phyloP scores from a whole-genome alignment of 202 grass and related monocot genomes.

The Panicum virgatum region DNA sequence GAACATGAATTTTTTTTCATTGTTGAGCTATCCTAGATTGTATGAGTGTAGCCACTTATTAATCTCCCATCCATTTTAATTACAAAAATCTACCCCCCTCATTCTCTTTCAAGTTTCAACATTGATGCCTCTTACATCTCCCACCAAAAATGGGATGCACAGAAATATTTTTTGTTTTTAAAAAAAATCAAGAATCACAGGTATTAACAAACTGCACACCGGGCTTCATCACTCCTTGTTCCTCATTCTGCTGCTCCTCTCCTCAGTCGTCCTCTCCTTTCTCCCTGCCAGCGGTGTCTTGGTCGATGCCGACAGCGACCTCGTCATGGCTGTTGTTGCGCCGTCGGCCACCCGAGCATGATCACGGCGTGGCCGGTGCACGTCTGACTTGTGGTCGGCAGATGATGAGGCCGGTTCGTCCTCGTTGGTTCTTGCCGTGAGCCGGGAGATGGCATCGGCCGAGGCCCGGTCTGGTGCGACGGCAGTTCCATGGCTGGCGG shows the following conservation, averaged over 20 bases:
- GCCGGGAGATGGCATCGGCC: slow-evolving; percentile 14
- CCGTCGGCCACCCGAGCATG: not conserved
- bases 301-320: slow-evolving; percentile 45
- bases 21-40: slow-evolving; percentile 23
- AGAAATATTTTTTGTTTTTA: not conserved
- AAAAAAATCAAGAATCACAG: slow-evolving; percentile 38
- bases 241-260: slow-evolving; percentile 54
- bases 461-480: slow-evolving; percentile 14
- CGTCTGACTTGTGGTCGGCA: slow-evolving; percentile 19
- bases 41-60: slow-evolving; percentile 38
- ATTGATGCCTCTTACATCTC: slow-evolving; percentile 40
- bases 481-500: slow-evolving; percentile 20
- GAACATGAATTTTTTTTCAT: not conserved
- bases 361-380: slow-evolving; percentile 28
- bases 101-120: not conserved
- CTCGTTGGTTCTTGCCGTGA: slow-evolving; percentile 14
- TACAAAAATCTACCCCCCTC: slow-evolving; percentile 46
- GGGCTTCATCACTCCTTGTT: slow-evolving; percentile 41
- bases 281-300: slow-evolving; percentile 24
- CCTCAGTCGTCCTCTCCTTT: slow-evolving; percentile 36
- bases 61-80: slow-evolving; percentile 44
- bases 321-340: slow-evolving; percentile 34
- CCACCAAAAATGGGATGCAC: slow-evolving; percentile 49
- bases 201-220: slow-evolving; percentile 24
- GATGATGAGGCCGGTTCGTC: not conserved